Evolutionary conservation across 2,329 filamentous ascomycete species (phyloP), one percentile per base, ranked within the genome.

Genomic region (Grosmannia penicillata): DNA sequence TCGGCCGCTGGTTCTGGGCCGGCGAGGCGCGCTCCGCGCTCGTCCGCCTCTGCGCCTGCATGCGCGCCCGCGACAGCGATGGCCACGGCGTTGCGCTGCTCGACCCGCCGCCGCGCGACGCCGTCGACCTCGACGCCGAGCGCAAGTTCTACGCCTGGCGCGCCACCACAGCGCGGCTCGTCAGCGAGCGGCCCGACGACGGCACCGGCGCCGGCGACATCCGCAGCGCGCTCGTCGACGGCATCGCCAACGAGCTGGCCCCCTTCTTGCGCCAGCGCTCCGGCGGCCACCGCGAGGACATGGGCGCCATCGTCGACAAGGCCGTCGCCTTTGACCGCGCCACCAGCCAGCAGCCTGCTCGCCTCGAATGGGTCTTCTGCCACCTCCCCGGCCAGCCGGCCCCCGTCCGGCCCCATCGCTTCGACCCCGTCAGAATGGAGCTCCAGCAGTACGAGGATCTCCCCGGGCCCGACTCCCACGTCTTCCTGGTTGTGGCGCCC

Each of bases 1-100:
- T 43, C 24, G 37, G 41, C 21, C 30, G 41, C 34, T 43, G 41
- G 41, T 40, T 30, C 29, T 43, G 41, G 41, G 34, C 41, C 10
- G 37, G 37, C 18, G 26, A 18, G 22, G 37, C 33, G 2, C 41
- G 34, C 9, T n/a, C 32, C 23, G 15, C 29, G 15, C 30, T 43
- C 19, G 14, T 21, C 27, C 26, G 37, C n/a, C 22, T 37, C 7
- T 35, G 33, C 21, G 21, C 18, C 13, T 40, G 33, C 33, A 34
- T 43, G 41, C 33, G 40, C 21, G 30, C 40, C 4, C 8, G 22
- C 14, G 15, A 19, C 15, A 18, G 8, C n/a, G 7, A 10, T 14
- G n/a, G 6, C 33, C 4, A 15, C 22, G 27, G 18, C 8, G 28
- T 33, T 32, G 34, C 30, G 7, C 30, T 37, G 9, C 26, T 34